Evolutionary conservation across 148 eudicot genomes (phyloP), one percentile per base, ranked within the genome.

Genomic region (Agrostemma githago): DNA sequence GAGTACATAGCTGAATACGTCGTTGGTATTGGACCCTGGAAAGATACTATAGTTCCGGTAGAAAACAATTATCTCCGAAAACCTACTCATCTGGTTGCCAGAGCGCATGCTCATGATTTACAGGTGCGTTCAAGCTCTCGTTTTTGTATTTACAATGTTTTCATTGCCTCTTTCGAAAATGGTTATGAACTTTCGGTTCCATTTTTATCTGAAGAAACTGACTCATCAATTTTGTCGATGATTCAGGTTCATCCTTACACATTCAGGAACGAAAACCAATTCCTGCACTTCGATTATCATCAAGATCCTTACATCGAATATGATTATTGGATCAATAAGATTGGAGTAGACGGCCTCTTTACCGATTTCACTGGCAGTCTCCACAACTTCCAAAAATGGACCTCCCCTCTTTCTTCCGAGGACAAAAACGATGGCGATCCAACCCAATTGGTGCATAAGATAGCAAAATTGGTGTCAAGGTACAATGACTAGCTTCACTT

Each of bases 11-110:
- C 83, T 72, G 77, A 89, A 3, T 92, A 87, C 56, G 91, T 92
- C 3, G 90, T 90, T 63, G 99, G 97, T 46, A 92, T 95, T 70
- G 99, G 96, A 78, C 99, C 99, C 34, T 92, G 96, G 96, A 95
- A 95, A 83, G 99, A 95, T 70, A 95, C 88, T 3, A 12, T 92
- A 19, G 92, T 90, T 85, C 89, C 91, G 38, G 90, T 77, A 20
- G 84, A 71, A 19, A 79, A 90, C 76, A 90, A 90, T 73, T 92
- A 90, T 82, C 76, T 92, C 74, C 89, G 82, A 77, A 69, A 74
- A 14, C 97, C 99, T 42, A 84, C 93, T n/a, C 97, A 92, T 85
- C 86, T 95, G 68, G 94, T 95, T 46, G 88, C 99, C 62, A 89
- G 92, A 90, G 99, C 99, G 7, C 99, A 95, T 79, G 91, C 90